Evolutionary conservation across 768 basidiomycete genomes (phyloP).

Genomic region (Pleurotus tuoliensis): DNA sequence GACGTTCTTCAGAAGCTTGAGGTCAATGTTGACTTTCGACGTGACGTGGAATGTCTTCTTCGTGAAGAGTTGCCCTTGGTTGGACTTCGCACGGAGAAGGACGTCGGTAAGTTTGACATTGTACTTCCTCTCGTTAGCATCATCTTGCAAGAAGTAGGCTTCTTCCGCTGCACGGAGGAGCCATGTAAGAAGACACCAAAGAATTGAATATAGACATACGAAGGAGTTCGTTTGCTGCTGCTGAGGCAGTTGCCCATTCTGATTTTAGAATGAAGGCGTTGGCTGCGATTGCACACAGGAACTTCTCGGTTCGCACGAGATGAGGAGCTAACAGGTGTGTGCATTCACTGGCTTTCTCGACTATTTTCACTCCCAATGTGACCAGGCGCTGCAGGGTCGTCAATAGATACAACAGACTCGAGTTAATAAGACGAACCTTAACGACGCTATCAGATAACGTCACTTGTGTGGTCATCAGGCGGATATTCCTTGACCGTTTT

Average conservation of each 20-base stretch:
- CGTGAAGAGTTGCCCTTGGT: conserved; percentile 53
- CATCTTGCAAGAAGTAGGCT: conserved; percentile 57
- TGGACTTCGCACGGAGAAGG: conserved; percentile 51
- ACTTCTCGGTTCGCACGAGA: conserved; percentile 83
- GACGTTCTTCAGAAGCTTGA: conserved; percentile 63
- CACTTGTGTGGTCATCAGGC: conserved; percentile 69
- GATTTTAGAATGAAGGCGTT: conserved; percentile 60
- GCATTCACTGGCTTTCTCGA: conserved; percentile 58
- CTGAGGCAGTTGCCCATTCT: conserved; percentile 66
- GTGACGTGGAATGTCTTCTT: conserved; percentile 76
- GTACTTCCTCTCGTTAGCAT: conserved; percentile 61
- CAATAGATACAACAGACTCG: background rate
- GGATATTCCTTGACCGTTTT: conserved; percentile 22
- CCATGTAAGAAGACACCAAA: background rate
- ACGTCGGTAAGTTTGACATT: conserved; percentile 60
- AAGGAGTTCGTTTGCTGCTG: conserved; percentile 51
- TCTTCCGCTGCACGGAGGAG: conserved; percentile 48
- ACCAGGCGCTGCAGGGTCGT: conserved; percentile 42
- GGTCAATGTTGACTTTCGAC: conserved; percentile 53
- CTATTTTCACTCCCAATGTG: conserved; percentile 65
- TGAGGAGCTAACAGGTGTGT: conserved; percentile 74
- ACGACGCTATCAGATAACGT: conserved; percentile 49
- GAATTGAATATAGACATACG: conserved; percentile 40
- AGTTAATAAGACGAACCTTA: conserved; percentile 41
- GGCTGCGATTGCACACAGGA: conserved; percentile 69